Base-by-base conservation (phyloP, 208 protist genomes). In the Tritrichomonas musculus region DNA sequence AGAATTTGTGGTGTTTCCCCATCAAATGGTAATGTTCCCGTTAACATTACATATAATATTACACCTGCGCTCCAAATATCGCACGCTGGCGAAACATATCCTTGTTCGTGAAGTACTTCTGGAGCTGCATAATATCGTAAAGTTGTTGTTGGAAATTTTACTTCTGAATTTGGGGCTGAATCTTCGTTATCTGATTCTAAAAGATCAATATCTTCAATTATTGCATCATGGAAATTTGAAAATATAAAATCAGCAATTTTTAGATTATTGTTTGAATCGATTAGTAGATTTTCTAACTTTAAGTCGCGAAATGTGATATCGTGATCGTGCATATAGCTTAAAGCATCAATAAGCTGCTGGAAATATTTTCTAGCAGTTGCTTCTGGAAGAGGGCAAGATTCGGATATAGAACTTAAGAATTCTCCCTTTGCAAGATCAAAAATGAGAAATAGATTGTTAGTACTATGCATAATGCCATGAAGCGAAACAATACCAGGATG, bases 241-340 rank as follows among this genome's bases (percentile, higher is more conserved):
- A 69, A 25, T 8, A 98, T 98, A 96, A 99, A 99, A 95, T 99
- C 98, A 9, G 98, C 98, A 30, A 99, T 98, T 94, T 99, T 99
- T 72, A 99, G 96, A 94, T 99, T 94, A 17, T 93, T 94, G 69
- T 96, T 94, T 1, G 88, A 11, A 64, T 94, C 95, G 27, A 97
- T 73, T 0, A 97, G 95, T 2, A 97, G 93, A 93, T 97, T 97
- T 65, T 97, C 96, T 27, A 96, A 96, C 94, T 84, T 84, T 5
- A 84, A 47, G 27, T 84, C 73, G 17, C 73, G 73, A 84, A 49
- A 36, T 27, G 14, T 53, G 9, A 25, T 25, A 4, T 84, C 47
- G 5, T 49, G 73, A 9, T 49, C 25, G n/a, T 84, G 73, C 73
- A 84, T 84, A 49, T 53, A 84, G 14, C 47, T 36, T 11, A 84